phyloP scores from a whole-genome alignment of 1,284 basidiomycete genomes.

The Porogramme epimiltina region DNA sequence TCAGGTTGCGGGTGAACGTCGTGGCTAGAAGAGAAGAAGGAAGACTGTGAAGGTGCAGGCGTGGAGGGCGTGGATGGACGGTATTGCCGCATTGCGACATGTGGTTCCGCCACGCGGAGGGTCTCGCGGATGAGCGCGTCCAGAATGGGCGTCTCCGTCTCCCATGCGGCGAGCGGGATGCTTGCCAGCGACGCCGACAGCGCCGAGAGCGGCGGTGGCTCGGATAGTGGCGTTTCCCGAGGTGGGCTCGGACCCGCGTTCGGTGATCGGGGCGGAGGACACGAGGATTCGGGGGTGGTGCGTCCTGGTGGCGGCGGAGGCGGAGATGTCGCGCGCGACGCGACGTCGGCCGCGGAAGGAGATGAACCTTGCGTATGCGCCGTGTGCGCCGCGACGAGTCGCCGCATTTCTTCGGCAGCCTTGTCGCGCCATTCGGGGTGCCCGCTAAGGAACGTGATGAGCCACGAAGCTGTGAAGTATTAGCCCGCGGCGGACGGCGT shows the following conservation, averaged over 20 bases:
- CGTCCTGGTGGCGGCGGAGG: not conserved
- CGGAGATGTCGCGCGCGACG: constrained; percentile 15
- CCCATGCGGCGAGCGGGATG: constrained; percentile 71
- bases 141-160: constrained; percentile 62
- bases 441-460: constrained; percentile 66
- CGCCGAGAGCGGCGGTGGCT: constrained; percentile 26
- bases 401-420: constrained; percentile 59
- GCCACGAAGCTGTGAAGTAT: constrained; percentile 57
- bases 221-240: not conserved
- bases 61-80: constrained; percentile 56
- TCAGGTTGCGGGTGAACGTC: not conserved
- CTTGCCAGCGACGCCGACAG: constrained; percentile 52
- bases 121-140: constrained; percentile 75
- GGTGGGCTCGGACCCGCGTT: not conserved
- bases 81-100: constrained; percentile 76
- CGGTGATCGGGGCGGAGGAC: not conserved
- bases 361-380: not conserved
- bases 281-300: not conserved
- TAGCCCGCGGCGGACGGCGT: constrained; percentile 18
- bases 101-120: constrained; percentile 72
- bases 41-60: not conserved
- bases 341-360: not conserved
- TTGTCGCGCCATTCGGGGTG: constrained; percentile 62
- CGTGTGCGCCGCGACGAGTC: constrained; percentile 48
- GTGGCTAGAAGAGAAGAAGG: not conserved